Evolutionary conservation across 1,284 basidiomycete genomes (phyloP).

Genomic region (Exobasidium rhododendri): DNA sequence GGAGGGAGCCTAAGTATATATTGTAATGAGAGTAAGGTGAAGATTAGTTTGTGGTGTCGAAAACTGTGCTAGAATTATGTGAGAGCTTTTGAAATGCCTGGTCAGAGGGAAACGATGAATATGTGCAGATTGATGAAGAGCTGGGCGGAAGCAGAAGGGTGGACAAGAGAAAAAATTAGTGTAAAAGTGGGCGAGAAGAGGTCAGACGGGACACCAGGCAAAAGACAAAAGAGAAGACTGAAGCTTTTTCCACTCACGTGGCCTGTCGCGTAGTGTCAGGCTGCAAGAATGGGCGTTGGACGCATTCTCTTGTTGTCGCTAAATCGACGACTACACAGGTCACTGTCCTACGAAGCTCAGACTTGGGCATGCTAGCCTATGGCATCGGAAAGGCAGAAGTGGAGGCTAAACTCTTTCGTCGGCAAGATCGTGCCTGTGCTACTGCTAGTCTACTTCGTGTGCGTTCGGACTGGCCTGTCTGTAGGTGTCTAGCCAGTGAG

Average conservation of each 20-base stretch:
- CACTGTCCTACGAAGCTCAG: too few species aligned
- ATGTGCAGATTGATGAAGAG: neutral
- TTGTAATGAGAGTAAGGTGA: neutral
- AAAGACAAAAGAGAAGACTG: neutral
- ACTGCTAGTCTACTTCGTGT: constrained; percentile 13
- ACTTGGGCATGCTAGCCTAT: too few species aligned
- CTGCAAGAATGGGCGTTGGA: too few species aligned
- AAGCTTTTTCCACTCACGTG: neutral
- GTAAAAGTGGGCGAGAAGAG: neutral
- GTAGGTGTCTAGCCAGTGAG: too few species aligned
- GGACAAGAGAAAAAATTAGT: neutral
- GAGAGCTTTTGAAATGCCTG: neutral
- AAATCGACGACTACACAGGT: too few species aligned
- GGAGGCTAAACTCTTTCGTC: constrained; percentile 5
- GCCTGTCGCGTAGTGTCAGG: neutral
- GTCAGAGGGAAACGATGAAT: too few species aligned
- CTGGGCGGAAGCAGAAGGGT: neutral
- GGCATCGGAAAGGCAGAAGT: too few species aligned
- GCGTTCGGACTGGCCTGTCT: too few species aligned
- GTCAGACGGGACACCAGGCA: neutral
- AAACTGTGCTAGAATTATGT: neutral
- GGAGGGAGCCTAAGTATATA: too few species aligned
- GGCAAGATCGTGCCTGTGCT: constrained; percentile 14
- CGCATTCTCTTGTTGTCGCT: too few species aligned
- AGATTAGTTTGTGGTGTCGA: neutral